Evolutionary conservation across 2,329 filamentous ascomycete species (phyloP), one percentile per base, ranked within the genome.

Genomic region (Alternaria postmessia): DNA sequence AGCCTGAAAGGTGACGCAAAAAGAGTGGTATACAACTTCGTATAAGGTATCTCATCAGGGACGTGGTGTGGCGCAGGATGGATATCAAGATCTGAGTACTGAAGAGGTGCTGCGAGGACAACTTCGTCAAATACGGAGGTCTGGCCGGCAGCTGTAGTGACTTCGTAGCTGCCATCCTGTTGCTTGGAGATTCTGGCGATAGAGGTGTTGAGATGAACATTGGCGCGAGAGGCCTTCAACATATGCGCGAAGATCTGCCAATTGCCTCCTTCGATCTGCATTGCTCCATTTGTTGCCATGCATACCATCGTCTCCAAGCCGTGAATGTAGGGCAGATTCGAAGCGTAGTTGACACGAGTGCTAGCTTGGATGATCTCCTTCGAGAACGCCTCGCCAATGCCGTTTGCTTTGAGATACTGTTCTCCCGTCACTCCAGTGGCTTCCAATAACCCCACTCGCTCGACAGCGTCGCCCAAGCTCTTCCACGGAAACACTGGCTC

Each of bases 221-320:
- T 78, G 0, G 91, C 88, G 3, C 84, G 80, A 1, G 92, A 90
- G 0, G 82, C 80, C 38, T 86, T 83, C 1, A 94, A 81, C 91
- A 97, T 96, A 44, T 84, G 81, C n/a, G 89, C 85, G 74, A 99
- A 99, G 55, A 99, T 97, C 70, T 88, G 89, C 93, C 94, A 98
- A 77, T 98, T 99, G 2, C 95, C 95, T 7, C 93, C 93, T 14
- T 86, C 79, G 1, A 98, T 86, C 18, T 90, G 84, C 75, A 93
- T 87, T 0, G 94, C 92, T 7, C 93, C 93, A 53, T 94, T 90
- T 0, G 93, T 91, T 2, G 94, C 91, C 88, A 98, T 92, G 43
- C 93, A 94, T 2, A 96, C 91, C 90, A 97, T 93, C 1, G 94
- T 88, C 71, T 96, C 93, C 1, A 99, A 80, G 0, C 93, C 95